Evolutionary conservation across 2,329 filamentous ascomycete species (phyloP).

Genomic region (Aspergillus sojae): DNA sequence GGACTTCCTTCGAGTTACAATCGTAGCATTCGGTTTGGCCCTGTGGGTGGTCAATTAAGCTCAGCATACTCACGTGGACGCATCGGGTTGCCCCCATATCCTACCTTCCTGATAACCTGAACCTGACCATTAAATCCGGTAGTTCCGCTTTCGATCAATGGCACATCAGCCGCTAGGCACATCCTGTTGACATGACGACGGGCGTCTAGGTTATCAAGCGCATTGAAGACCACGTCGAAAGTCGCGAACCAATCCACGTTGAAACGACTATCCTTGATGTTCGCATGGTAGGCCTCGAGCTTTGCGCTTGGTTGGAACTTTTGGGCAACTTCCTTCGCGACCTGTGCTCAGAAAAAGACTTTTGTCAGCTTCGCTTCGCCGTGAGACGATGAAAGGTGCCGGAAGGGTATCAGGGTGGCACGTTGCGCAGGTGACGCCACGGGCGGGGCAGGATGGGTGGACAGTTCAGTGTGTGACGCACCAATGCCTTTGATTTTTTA

Average conservation of each 20-base stretch:
- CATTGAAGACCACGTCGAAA: conserved; percentile 92
- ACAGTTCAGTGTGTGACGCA: conserved; percentile 48
- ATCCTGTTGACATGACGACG: conserved; percentile 95
- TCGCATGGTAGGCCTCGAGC: conserved; percentile 86
- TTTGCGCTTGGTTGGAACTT: conserved; percentile 87
- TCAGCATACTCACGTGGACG: background rate
- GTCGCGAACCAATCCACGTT: conserved; percentile 82
- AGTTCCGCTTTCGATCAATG: conserved; percentile 92
- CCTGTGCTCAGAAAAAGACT: conserved; percentile 53
- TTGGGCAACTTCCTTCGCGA: conserved; percentile 87
- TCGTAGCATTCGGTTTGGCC: conserved; percentile 94
- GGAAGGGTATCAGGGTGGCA: background rate
- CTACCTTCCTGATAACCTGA: conserved; percentile 85
- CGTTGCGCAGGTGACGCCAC: background rate
- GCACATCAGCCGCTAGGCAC: conserved; percentile 89
- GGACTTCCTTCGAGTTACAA: conserved; percentile 84
- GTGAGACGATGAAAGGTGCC: background rate
- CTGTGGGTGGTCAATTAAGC: conserved; percentile 36
- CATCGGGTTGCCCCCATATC: background rate
- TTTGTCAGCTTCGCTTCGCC: conserved; percentile 18
- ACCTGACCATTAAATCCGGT: conserved; percentile 98
- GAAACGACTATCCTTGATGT: conserved; percentile 90
- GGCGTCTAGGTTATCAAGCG: conserved; percentile 92
- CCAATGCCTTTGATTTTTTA: conserved; percentile 93
- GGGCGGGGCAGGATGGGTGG: conserved; percentile 13